Conservation (phyloP, 1,284 basidiomycete species). For the Fistulinella cinereoalba region DNA sequence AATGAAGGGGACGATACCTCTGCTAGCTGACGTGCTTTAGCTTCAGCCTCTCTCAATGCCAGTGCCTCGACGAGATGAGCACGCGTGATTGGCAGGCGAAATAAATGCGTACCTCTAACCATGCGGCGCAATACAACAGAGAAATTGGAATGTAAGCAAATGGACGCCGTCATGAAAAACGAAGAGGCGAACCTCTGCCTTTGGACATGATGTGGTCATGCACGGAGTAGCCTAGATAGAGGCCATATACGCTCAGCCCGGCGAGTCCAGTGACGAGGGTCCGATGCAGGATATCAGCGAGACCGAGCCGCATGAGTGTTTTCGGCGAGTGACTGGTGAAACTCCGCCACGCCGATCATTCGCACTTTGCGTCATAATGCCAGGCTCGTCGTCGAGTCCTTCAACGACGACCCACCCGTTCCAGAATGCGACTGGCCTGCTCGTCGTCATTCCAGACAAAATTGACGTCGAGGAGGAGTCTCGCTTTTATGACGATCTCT, state of each 20-base stretch:
- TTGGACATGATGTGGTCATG: constrained; percentile 32
- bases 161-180: no score
- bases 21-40: constrained; percentile 9
- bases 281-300: constrained; percentile 32
- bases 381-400: neutral
- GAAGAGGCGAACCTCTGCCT: constrained; percentile 35
- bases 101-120: no score
- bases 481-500: constrained; percentile 46
- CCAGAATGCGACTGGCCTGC: constrained; percentile 19
- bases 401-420: constrained; percentile 20
- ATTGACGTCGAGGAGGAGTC: constrained; percentile 50
- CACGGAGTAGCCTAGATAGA: constrained; percentile 35
- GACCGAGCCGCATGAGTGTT: constrained; percentile 20
- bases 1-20: constrained; percentile 11
- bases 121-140: no score
- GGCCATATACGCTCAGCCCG: constrained; percentile 29
- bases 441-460: constrained; percentile 32
- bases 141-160: no score
- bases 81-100: no score
- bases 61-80: no score
- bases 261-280: constrained; percentile 30
- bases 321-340: no score
- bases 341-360: neutral
- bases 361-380: neutral
- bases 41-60: constrained; percentile 24